Evolutionary conservation across 1,284 basidiomycete genomes (phyloP), one percentile per base, ranked within the genome.

Genomic region (Singerocomus inundabilis): DNA sequence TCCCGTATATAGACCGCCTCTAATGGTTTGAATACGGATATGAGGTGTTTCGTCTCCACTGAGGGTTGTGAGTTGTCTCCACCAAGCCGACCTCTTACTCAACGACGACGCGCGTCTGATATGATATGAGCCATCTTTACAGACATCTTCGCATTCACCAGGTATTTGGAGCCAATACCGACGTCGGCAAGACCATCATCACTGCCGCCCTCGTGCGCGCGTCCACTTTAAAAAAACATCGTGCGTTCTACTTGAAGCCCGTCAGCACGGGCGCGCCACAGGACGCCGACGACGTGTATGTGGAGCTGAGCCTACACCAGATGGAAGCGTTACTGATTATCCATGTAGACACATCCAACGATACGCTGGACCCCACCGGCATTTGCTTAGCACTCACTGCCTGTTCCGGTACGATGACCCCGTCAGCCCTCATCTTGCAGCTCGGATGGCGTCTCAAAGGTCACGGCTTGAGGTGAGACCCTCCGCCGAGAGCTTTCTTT

Each of bases 351-450:
- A 92, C 66, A 72, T 96, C 18, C 71, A 78, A 43, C 77, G 79
- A 7, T 80, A 85, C 62, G 78, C 79, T 2, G 76, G 75, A 3
- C 61, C 68, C 6, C 63, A 71, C 51, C 66, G 57, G 37, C 62
- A 64, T 30, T 67, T 69, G 6, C 76, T 93, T n/a, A 65, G 76
- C 12, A 78, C 86, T 1, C 76, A 81, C 16, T 96, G 93, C 68
- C 74, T 98, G 6, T 94, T 85, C 67, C 84, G 85, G 45, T 97
- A 90, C 59, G 76, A 86, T 37, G 88, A 96, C 50, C 94, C 96
- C 0, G 89, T 98, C 46, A 94, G 91, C 57, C 96, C 96, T 0
- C 96, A 98, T 69, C 74, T 98, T 24, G 96, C 96, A 1, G 91
- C 82, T 2, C 74, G 77, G 54, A 71, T 89, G 48, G 81, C 82